These are phyloP conservation scores for Fonsecaea monophora DNA, from an alignment of 2,329 filamentous ascomycete genomes.

Conservation along the genomic window DNA sequence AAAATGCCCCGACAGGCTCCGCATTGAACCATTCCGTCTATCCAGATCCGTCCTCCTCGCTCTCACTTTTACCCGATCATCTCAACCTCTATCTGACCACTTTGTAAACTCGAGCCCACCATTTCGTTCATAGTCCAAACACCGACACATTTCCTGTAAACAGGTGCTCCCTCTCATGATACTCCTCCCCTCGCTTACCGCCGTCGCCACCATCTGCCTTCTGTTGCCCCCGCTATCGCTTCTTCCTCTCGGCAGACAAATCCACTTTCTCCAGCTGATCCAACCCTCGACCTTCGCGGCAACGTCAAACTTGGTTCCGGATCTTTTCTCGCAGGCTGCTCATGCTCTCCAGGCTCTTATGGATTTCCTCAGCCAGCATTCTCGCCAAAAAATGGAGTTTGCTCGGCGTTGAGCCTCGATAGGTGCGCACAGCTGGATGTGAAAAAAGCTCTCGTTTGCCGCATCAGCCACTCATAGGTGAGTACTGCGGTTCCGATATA, in stretches of 20 bases:
- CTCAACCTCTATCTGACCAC: not conserved
- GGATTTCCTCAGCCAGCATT: not conserved
- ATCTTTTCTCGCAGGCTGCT: not conserved
- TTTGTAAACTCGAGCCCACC: not conserved
- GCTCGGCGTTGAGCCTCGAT: constrained; percentile 5
- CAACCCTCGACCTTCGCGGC: not conserved
- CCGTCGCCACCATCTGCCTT: not conserved
- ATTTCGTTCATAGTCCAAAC: constrained; percentile 22
- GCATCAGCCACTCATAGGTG: constrained; percentile 12
- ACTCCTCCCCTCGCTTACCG: constrained; percentile 1
- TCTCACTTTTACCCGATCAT: not conserved
- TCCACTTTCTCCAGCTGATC: constrained; percentile 1
- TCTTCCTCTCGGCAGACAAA: not conserved
- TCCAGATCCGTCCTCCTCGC: not conserved
- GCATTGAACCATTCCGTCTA: not conserved
- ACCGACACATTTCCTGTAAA: constrained; percentile 18
- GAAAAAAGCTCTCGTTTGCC: constrained; percentile 13
- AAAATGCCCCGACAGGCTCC: constrained; percentile 2
- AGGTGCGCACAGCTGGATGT: not conserved
- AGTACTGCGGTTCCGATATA: constrained; percentile 22
- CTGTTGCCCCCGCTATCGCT: not conserved
- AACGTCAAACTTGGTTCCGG: not conserved
- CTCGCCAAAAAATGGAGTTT: constrained; percentile 9
- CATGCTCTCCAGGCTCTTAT: not conserved
- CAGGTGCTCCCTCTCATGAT: constrained; percentile 25